A percentile compares a stretch with the other conserved stretches of the same genome.
Conservation (phyloP, 2,329 filamentous ascomycete genomes). For the Aureobasidium vineae region DNA sequence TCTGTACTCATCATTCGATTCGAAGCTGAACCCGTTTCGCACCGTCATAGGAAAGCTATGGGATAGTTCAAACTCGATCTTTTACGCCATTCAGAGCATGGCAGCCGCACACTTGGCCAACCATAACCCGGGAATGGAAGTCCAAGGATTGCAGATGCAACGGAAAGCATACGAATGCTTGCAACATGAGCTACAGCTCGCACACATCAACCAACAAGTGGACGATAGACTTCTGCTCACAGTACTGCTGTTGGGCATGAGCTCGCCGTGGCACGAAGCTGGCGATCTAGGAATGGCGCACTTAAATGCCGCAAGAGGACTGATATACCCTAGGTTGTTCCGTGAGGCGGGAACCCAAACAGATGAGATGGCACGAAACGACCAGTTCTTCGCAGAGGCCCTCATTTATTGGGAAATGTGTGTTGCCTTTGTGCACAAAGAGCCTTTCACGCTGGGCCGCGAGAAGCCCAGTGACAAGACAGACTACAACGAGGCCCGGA, state of each 20-base stretch:
- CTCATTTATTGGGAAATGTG: conserved; percentile 61
- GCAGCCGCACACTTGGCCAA: conserved; percentile 34
- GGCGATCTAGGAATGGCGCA: conserved; percentile 56
- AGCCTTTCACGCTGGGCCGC: conserved; percentile 32
- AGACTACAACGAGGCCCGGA: conserved; percentile 33
- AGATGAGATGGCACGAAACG: conserved; percentile 36
- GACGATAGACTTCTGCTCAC: conserved; percentile 47
- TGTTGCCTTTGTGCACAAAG: conserved; percentile 53
- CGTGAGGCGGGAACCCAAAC: conserved; percentile 36
- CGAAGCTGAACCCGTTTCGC: conserved; percentile 60
- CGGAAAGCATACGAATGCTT: conserved; percentile 47
- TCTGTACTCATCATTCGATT: conserved; percentile 64
- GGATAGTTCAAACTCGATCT: conserved; percentile 58
- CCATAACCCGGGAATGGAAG: conserved; percentile 31
- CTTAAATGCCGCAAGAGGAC: conserved; percentile 49
- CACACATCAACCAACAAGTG: conserved; percentile 29
- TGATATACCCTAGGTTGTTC: conserved; percentile 47
- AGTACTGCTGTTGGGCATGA: conserved; percentile 59
- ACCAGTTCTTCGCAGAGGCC: conserved; percentile 57
- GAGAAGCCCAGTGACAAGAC: neutral
- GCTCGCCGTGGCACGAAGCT: conserved; percentile 60
- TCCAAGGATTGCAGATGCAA: conserved; percentile 31
- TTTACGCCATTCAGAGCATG: conserved; percentile 63
- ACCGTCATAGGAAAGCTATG: conserved; percentile 58
- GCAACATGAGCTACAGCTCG: conserved; percentile 43